These are phyloP conservation scores for Phytophthora podocarpi DNA, from an alignment of 352 stramenopile species.

Conservation along the genomic window DNA sequence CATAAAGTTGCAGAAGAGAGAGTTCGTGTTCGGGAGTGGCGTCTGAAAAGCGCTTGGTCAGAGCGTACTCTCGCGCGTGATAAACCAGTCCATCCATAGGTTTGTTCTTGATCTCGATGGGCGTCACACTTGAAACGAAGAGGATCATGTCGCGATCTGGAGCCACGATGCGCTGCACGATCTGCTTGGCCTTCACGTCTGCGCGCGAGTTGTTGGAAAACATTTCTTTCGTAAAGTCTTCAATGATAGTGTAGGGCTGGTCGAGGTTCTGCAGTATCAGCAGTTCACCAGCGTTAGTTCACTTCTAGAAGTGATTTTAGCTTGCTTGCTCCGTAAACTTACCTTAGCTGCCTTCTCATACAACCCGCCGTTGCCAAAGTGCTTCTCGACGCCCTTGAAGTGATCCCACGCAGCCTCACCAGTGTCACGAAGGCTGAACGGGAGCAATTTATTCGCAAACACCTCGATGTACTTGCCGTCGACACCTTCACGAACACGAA, in stretches of 20 bases:
- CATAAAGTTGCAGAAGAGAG: constrained; percentile 50
- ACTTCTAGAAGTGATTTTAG: background rate
- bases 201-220: constrained; percentile 15
- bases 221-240: constrained; percentile 26
- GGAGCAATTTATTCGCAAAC: constrained; percentile 33
- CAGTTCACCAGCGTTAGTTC: background rate
- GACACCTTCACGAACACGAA: constrained; percentile 27
- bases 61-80: constrained; percentile 21
- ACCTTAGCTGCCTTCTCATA: constrained; percentile 29
- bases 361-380: constrained; percentile 26
- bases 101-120: constrained; percentile 21
- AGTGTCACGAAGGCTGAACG: constrained; percentile 29
- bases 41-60: constrained; percentile 37
- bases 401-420: constrained; percentile 33
- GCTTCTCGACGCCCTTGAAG: constrained; percentile 35
- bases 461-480: constrained; percentile 34
- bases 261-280: background rate
- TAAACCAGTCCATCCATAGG: constrained; percentile 7
- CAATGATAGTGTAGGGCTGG: constrained; percentile 18
- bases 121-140: constrained; percentile 6
- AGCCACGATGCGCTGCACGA: constrained; percentile 8
- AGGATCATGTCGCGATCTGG: constrained; percentile 17
- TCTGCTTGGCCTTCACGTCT: constrained; percentile 17
- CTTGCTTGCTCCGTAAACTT: background rate
- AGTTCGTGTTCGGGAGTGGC: constrained; percentile 27